Conservation (phyloP, 495 filamentous ascomycete genomes). For the Bathelium albidoporum region DNA sequence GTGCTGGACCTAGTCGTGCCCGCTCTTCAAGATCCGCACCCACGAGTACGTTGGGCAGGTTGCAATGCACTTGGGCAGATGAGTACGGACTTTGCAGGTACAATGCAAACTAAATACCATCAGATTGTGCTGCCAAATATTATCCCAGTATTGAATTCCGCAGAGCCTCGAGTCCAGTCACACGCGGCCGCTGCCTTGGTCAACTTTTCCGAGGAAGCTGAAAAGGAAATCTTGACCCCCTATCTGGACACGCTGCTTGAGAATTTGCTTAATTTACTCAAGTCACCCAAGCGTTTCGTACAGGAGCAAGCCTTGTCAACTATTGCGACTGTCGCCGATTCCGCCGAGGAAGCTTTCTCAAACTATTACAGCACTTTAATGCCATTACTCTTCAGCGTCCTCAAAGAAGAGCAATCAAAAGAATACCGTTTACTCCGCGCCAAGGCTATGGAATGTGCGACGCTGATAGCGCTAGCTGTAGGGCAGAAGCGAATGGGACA, state of each 20-base stretch:
- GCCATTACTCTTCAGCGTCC: slow-evolving; percentile 83
- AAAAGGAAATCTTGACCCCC: slow-evolving; percentile 82
- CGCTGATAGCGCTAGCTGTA: slow-evolving; percentile 89
- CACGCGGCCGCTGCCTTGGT: slow-evolving; percentile 95
- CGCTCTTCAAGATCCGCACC: slow-evolving; percentile 81
- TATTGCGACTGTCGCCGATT: slow-evolving; percentile 97
- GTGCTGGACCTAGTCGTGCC: slow-evolving; percentile 90
- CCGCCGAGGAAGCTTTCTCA: slow-evolving; percentile 88
- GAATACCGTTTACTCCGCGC: slow-evolving; percentile 84
- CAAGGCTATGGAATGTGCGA: slow-evolving; percentile 99
- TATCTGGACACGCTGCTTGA: slow-evolving; percentile 82
- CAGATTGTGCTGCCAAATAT: slow-evolving; percentile 75
- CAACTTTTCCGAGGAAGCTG: slow-evolving; percentile 98
- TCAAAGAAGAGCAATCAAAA: slow-evolving; percentile 80
- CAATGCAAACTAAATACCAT: slow-evolving; percentile 96
- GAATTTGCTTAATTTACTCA: slow-evolving; percentile 72
- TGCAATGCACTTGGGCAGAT: slow-evolving; percentile 99
- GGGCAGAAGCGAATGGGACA: slow-evolving; percentile 82
- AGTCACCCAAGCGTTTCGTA: slow-evolving; percentile 85
- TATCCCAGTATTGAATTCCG: slow-evolving; percentile 80
- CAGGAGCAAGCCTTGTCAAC: slow-evolving; percentile 98
- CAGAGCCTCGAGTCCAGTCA: slow-evolving; percentile 89
- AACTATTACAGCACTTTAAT: slow-evolving; percentile 93
- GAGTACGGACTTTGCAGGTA: slow-evolving; percentile 98
- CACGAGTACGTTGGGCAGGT: slow-evolving; percentile 92